These are phyloP conservation scores for Termitomyces sp. DNA, from an alignment of 768 basidiomycete species.

Conservation along the genomic window DNA sequence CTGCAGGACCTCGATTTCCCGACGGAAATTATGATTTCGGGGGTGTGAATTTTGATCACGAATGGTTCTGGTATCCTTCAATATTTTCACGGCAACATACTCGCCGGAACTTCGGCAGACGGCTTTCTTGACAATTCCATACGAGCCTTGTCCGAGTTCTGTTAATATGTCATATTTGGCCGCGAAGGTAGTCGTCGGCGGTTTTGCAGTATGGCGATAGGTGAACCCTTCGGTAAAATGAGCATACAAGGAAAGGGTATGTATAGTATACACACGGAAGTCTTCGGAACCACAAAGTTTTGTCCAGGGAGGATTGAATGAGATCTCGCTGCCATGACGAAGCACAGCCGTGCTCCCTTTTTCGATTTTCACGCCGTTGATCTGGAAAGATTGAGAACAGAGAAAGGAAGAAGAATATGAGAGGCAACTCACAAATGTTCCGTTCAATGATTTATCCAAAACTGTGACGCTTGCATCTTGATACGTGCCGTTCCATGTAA, in stretches of 20 bases:
- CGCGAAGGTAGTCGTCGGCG: constrained; percentile 50
- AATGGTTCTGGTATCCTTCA: constrained; percentile 46
- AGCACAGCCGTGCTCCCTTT: constrained; percentile 34
- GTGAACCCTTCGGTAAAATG: constrained; percentile 50
- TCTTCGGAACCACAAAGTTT: constrained; percentile 51
- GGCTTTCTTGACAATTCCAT: constrained; percentile 86
- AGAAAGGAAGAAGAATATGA: neutral
- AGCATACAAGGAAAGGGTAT: neutral
- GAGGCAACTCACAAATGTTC: constrained; percentile 54
- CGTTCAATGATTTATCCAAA: constrained; percentile 62
- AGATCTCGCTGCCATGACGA: constrained; percentile 79
- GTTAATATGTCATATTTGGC: constrained; percentile 59
- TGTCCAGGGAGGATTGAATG: constrained; percentile 61
- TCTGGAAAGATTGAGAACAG: constrained; percentile 31
- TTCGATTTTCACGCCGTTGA: constrained; percentile 59
- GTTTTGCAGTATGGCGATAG: constrained; percentile 57
- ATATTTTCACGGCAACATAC: constrained; percentile 87
- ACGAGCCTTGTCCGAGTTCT: constrained; percentile 86
- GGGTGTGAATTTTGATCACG: neutral
- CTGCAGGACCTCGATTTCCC: constrained; percentile 75
- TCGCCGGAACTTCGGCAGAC: constrained; percentile 64
- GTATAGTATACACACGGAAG: constrained; percentile 50
- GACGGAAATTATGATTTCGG: neutral
- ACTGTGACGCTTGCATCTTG: constrained; percentile 41
- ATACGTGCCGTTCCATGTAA: constrained; percentile 57